Evolutionary conservation across 208 protist species (phyloP).

Genomic region (Wallacemonas collosoma): DNA sequence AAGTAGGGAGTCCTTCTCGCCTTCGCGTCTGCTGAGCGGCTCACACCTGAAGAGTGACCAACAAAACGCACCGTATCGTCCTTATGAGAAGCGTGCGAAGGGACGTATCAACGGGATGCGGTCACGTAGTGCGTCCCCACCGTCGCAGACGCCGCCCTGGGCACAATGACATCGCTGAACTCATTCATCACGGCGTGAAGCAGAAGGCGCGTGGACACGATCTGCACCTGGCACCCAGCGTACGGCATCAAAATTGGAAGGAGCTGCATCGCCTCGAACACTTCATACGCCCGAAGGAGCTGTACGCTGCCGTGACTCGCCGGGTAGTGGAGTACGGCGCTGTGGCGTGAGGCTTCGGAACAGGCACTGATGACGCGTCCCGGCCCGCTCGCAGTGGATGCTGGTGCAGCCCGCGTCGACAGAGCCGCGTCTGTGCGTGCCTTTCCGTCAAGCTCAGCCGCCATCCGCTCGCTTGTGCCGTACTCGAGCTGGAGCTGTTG

Average conservation of each 20-base stretch:
- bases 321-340: conserved; percentile 19
- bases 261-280: conserved; percentile 58
- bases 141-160: neutral
- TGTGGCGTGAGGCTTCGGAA: conserved; percentile 25
- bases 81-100: too few relatives aligned
- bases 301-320: conserved; percentile 45
- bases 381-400: too few relatives aligned
- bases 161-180: conserved; percentile 69
- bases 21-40: too few relatives aligned
- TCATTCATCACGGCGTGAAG: conserved; percentile 83
- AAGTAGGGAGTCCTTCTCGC: too few relatives aligned
- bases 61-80: too few relatives aligned
- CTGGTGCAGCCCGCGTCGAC: too few relatives aligned
- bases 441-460: conserved; percentile 9
- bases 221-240: conserved; percentile 47
- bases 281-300: conserved; percentile 57
- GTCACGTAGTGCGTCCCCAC: neutral
- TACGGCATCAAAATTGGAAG: conserved; percentile 49
- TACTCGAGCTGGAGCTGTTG: conserved; percentile 34
- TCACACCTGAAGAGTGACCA: too few relatives aligned
- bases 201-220: conserved; percentile 67
- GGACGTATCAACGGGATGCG: neutral
- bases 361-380: neutral
- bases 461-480: conserved; percentile 33
- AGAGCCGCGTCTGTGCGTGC: neutral